These are phyloP conservation scores for Termitomyces sp. DNA, from an alignment of 768 basidiomycete species.

Conservation along the genomic window DNA sequence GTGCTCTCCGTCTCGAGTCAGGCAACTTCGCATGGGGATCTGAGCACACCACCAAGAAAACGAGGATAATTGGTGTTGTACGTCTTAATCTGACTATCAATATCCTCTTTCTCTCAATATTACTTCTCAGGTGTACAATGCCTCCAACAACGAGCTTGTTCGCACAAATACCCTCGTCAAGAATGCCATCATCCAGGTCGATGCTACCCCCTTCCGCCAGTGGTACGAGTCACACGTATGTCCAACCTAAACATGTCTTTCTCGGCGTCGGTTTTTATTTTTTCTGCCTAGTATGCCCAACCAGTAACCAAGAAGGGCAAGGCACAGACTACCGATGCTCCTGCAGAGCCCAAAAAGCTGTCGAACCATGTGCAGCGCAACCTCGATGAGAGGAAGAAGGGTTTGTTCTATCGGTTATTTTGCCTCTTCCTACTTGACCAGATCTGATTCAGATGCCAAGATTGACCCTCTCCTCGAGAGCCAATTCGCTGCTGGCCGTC, in stretches of 20 bases:
- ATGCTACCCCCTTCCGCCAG: conserved; percentile 98
- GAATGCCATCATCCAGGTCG: conserved; percentile 92
- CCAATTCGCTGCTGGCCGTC: conserved; percentile 91
- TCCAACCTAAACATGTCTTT: conserved; percentile 14
- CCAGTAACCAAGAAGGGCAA: conserved; percentile 92
- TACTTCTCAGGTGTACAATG: conserved; percentile 80
- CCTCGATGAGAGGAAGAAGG: conserved; percentile 88
- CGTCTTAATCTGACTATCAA: conserved; percentile 25
- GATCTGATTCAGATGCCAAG: conserved; percentile 62
- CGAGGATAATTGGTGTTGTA: conserved; percentile 93
- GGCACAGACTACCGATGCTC: conserved; percentile 38
- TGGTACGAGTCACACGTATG: conserved; percentile 98
- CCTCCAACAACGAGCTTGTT: conserved; percentile 99
- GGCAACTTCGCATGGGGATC: conserved; percentile 99
- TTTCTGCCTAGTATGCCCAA: conserved; percentile 72
- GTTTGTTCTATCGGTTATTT: conserved; percentile 28
- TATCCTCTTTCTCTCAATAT: neutral
- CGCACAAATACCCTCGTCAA: conserved; percentile 99
- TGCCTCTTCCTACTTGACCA: neutral
- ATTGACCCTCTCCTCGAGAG: conserved; percentile 84
- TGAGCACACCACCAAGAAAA: conserved; percentile 92
- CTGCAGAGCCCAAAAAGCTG: conserved; percentile 65
- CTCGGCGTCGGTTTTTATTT: neutral
- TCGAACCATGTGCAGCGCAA: conserved; percentile 89
- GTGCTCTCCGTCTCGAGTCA: conserved; percentile 92